Conservation (phyloP, 2,329 filamentous ascomycete genomes). For the Cladosporium sp. region DNA sequence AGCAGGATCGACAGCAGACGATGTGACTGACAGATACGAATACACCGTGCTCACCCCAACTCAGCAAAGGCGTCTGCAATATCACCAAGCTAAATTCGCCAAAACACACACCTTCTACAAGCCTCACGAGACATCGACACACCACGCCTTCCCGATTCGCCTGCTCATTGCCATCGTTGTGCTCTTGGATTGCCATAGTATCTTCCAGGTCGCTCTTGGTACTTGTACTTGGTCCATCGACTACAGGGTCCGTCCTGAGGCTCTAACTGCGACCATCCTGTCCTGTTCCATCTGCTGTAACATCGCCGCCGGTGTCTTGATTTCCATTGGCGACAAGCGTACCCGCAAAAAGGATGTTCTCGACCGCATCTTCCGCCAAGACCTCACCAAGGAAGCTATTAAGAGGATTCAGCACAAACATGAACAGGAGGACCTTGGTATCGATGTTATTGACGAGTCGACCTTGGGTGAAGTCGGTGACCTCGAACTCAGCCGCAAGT, state of each 20-base stretch:
- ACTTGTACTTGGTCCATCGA: constrained; percentile 74
- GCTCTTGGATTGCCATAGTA: constrained; percentile 72
- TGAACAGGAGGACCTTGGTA: neutral
- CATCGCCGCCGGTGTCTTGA: constrained; percentile 70
- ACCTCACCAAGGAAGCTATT: constrained; percentile 65
- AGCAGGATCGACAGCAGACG: constrained; percentile 43
- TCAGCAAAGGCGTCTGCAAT: constrained; percentile 66
- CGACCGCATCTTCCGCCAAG: constrained; percentile 70
- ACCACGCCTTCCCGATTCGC: constrained; percentile 71
- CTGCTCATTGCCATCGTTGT: constrained; percentile 74
- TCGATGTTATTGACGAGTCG: constrained; percentile 9
- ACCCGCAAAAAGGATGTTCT: constrained; percentile 84
- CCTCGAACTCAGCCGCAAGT: constrained; percentile 11
- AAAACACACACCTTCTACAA: constrained; percentile 87
- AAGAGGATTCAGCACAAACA: constrained; percentile 40
- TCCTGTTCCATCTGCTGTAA: constrained; percentile 75
- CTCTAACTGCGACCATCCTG: constrained; percentile 76
- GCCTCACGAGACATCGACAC: constrained; percentile 78
- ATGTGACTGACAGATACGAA: constrained; percentile 36
- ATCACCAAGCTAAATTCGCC: constrained; percentile 75
- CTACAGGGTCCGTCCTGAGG: constrained; percentile 64
- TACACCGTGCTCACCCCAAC: constrained; percentile 59
- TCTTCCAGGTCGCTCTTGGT: constrained; percentile 75
- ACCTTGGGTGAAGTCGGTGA: constrained; percentile 6
- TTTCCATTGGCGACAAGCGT: constrained; percentile 68